Percentiles rank a stretch among this genome's conserved stretches.
Evolutionary conservation across 805 yeast species (phyloP).

Genomic region (Zygoascus bituminiphila): DNA sequence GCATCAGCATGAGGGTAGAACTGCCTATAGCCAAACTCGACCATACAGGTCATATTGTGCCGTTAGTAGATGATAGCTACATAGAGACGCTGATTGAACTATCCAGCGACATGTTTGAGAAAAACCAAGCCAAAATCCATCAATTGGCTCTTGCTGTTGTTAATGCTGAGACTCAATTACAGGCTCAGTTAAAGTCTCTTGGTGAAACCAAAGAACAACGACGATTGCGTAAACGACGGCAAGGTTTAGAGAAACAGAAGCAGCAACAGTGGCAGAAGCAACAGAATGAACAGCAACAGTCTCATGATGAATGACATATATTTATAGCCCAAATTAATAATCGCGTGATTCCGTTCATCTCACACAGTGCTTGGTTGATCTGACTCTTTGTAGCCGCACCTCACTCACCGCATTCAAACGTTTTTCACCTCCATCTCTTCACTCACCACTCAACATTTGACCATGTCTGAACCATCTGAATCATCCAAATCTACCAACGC

Average conservation of each 20-base stretch:
- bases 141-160: constrained; percentile 28
- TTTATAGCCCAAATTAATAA: too few relatives aligned
- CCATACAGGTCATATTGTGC: constrained; percentile 16
- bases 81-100: constrained; percentile 44
- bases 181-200: background rate
- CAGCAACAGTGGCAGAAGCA: background rate
- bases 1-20: constrained; percentile 68
- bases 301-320: too few relatives aligned
- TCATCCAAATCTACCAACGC: background rate
- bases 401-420: too few relatives aligned
- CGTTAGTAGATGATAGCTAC: constrained; percentile 47
- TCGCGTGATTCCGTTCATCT: too few relatives aligned
- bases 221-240: constrained; percentile 16
- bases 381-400: too few relatives aligned
- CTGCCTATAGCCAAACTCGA: constrained; percentile 65
- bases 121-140: constrained; percentile 51
- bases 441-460: background rate
- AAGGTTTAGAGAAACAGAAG: constrained; percentile 16
- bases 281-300: too few relatives aligned
- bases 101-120: constrained; percentile 55
- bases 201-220: constrained; percentile 20
- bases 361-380: too few relatives aligned
- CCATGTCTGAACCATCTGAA: background rate
- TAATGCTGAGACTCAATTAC: background rate
- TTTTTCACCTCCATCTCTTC: background rate